These are phyloP conservation scores for Pyrrhoderma noxium DNA, from an alignment of 1,284 basidiomycete genomes.

Conservation along the genomic window DNA sequence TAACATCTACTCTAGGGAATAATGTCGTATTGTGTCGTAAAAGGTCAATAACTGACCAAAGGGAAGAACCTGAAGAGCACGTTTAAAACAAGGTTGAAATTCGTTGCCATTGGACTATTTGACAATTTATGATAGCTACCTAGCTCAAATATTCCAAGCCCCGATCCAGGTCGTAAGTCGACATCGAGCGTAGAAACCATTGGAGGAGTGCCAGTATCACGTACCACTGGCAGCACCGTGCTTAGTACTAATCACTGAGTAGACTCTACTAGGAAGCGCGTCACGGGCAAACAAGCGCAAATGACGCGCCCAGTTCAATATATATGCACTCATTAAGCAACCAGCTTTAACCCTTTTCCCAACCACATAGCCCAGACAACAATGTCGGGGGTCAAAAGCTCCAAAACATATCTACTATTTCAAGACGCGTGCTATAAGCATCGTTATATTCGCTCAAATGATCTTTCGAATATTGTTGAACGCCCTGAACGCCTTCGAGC, in stretches of 20 bases:
- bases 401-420: slow-evolving; percentile 32
- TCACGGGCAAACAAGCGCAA: neutral
- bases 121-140: slow-evolving; percentile 35
- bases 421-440: slow-evolving; percentile 71
- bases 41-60: slow-evolving; percentile 75
- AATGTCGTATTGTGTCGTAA: slow-evolving; percentile 48
- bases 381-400: neutral
- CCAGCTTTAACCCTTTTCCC: neutral
- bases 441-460: slow-evolving; percentile 69
- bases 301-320: neutral
- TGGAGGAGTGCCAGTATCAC: neutral
- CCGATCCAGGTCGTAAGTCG: slow-evolving; percentile 71
- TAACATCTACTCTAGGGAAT: slow-evolving; percentile 78
- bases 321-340: neutral
- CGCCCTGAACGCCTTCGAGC: slow-evolving; percentile 86
- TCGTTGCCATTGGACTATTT: neutral
- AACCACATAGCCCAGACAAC: too few relatives aligned
- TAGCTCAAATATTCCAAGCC: slow-evolving; percentile 72
- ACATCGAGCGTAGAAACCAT: slow-evolving; percentile 67
- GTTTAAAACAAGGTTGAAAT: too few relatives aligned
- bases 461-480: slow-evolving; percentile 73
- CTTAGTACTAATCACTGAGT: neutral
- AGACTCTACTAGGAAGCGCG: neutral
- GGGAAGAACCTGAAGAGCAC: slow-evolving; percentile 57
- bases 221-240: neutral